These are phyloP conservation scores for Urochloa ruziziensis DNA, from an alignment of 176 grass and related monocot genomes.

Conservation along the genomic window DNA sequence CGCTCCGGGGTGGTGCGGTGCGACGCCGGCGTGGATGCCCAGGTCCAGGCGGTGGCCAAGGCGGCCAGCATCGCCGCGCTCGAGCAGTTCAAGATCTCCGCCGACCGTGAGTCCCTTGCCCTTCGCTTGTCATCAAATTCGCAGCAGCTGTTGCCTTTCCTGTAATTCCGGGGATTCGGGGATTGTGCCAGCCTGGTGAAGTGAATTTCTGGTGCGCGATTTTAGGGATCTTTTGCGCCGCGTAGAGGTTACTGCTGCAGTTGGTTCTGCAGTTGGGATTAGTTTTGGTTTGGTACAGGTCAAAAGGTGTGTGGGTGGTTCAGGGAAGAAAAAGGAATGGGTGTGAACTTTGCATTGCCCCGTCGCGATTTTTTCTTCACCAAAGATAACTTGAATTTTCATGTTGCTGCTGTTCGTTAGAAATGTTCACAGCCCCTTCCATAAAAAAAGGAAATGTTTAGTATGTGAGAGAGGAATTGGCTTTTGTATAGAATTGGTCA, in stretches of 20 bases:
- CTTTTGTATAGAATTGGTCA: background rate
- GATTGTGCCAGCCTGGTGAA: background rate
- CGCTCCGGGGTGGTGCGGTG: conserved; percentile 50
- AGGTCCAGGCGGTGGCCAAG: conserved; percentile 45
- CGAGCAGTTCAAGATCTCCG: conserved; percentile 99
- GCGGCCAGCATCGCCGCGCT: conserved; percentile 62
- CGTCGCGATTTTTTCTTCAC: background rate
- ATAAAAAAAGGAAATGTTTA: too few relatives aligned
- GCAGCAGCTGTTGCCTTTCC: background rate
- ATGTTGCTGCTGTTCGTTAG: background rate
- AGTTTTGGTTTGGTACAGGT: conserved; percentile 16
- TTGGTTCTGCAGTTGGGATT: background rate
- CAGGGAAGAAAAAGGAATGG: background rate
- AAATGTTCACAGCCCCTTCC: background rate
- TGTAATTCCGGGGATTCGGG: background rate
- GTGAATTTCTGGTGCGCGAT: background rate
- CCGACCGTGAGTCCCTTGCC: conserved; percentile 67
- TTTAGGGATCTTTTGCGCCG: conserved; percentile 1
- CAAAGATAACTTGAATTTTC: background rate
- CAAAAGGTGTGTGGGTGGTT: background rate
- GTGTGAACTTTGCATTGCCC: background rate
- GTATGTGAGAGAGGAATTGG: background rate
- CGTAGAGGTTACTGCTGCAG: background rate
- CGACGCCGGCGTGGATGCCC: conserved; percentile 60
- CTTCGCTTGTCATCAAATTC: background rate